These are phyloP conservation scores for Exophiala sp. DNA, from an alignment of 2,329 filamentous ascomycete genomes.

Conservation along the genomic window DNA sequence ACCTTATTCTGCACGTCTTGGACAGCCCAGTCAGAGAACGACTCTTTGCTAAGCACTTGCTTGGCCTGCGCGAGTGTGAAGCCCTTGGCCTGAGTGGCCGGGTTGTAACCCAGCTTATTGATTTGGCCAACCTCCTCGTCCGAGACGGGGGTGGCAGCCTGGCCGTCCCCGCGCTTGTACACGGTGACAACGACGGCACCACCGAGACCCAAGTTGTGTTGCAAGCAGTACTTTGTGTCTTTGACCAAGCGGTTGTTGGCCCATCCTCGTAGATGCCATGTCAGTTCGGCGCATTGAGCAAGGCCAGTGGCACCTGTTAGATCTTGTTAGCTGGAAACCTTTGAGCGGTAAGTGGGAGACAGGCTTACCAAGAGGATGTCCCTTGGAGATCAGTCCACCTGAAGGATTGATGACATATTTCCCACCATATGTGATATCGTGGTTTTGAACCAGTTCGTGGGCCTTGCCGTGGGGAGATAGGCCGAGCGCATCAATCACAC, in stretches of 20 bases:
- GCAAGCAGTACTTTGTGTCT: constrained; percentile 69
- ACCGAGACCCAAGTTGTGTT: constrained; percentile 90
- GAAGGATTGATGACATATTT: constrained; percentile 84
- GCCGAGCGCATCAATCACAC: constrained; percentile 81
- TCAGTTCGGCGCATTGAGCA: constrained; percentile 89
- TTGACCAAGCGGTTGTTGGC: constrained; percentile 79
- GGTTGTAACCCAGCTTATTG: constrained; percentile 81
- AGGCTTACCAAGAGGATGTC: constrained; percentile 72
- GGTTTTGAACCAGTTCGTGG: constrained; percentile 80
- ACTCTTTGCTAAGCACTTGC: constrained; percentile 66
- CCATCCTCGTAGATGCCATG: constrained; percentile 95
- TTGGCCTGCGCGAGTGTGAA: constrained; percentile 76
- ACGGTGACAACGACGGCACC: constrained; percentile 88
- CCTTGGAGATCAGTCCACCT: constrained; percentile 92
- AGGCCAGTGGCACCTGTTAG: constrained; percentile 68
- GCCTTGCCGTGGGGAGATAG: constrained; percentile 76
- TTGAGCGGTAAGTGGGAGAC: background rate
- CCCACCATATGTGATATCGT: constrained; percentile 88
- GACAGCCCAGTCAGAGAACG: constrained; percentile 69
- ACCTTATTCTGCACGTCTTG: constrained; percentile 72
- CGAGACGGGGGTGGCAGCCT: constrained; percentile 57
- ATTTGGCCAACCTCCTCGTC: constrained; percentile 62
- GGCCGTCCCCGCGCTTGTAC: constrained; percentile 78
- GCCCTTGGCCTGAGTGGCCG: constrained; percentile 81
- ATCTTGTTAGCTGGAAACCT: constrained; percentile 6